phyloP scores from a whole-genome alignment of 2,329 filamentous ascomycete genomes.

The Metarhizium anisopliae region DNA sequence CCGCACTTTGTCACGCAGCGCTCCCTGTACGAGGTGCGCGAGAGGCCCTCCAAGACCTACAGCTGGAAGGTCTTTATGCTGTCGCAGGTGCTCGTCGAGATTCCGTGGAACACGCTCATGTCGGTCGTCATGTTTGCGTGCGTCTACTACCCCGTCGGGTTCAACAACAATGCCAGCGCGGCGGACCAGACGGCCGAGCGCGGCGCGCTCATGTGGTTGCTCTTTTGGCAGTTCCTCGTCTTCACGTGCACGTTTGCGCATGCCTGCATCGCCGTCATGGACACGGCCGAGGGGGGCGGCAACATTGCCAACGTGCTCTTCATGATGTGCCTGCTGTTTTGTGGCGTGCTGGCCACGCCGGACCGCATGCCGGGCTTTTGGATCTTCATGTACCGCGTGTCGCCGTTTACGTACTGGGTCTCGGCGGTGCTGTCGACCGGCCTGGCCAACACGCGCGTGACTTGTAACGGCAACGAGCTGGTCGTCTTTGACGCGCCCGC shows the following conservation, averaged over 20 bases:
- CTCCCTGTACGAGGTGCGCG: slow-evolving; percentile 60
- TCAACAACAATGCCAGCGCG: too few relatives aligned
- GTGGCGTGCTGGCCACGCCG: slow-evolving; percentile 9
- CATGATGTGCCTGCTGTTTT: slow-evolving; percentile 7
- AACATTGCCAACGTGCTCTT: slow-evolving; percentile 10
- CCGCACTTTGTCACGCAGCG: slow-evolving; percentile 62
- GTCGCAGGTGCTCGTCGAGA: slow-evolving; percentile 31
- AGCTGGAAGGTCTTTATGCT: slow-evolving; percentile 60
- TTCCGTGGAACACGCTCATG: slow-evolving; percentile 43
- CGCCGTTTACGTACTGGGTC: slow-evolving; percentile 20
- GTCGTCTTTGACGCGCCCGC: neutral
- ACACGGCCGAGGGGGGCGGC: slow-evolving; percentile 8
- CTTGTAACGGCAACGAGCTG: neutral
- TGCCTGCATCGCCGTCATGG: slow-evolving; percentile 8
- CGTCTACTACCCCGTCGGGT: too few relatives aligned
- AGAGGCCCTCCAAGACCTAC: slow-evolving; percentile 59
- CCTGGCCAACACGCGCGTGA: slow-evolving; percentile 17
- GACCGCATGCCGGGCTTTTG: slow-evolving; percentile 9
- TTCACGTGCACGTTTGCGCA: slow-evolving; percentile 12
- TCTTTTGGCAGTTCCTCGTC: slow-evolving; percentile 10
- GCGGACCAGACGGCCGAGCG: too few relatives aligned
- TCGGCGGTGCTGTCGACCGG: slow-evolving; percentile 18
- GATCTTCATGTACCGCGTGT: slow-evolving; percentile 14
- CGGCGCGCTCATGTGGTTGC: too few relatives aligned
- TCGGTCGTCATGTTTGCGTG: slow-evolving; percentile 57